Evolutionary conservation across 2,329 filamentous ascomycete species (phyloP), one percentile per base, ranked within the genome.

Genomic region (Fusarium acutatum): DNA sequence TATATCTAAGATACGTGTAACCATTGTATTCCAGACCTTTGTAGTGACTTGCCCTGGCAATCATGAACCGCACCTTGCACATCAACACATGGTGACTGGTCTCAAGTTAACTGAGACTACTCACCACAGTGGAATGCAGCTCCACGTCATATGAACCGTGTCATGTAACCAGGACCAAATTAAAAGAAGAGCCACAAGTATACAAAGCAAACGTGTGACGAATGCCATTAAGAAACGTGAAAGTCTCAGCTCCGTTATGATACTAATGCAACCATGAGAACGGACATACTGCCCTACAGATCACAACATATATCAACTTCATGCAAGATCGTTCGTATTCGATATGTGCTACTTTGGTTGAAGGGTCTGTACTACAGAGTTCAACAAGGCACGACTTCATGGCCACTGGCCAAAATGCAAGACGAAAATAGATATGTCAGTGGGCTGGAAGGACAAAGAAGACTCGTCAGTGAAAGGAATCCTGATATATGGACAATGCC

Each of bases 271-370:
- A 53, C 30, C 18, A 38, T 32, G 30, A 41, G 53, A 61, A 46
- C 22, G 34, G 32, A 20, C 24, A 53, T 43, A 57, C 64, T 24
- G 44, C 52, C 38, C n/a, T 17, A 40, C 40, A 40, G 61, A 41
- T 44, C 24, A 49, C 64, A 63, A 34, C 26, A 37, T 41, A 56
- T 22, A 30, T 53, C 32, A 26, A 40, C 24, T n/a, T 20, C 32
- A 68, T 68, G 57, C 50, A 40, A 47, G 40, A 64, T 64, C 30
- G 15, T 56, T 64, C 52, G 67, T 66, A 46, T 56, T 52, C n/a
- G 26, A 64, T 44, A 26, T 53, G 32, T 34, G 37, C 32, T 22
- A 44, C 38, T 22, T 17, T 37, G 6, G 18, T 24, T 43, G 22
- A 17, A 18, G 38, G 46, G 10, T 22, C 20, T 15, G 26, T 26